These are phyloP conservation scores for Trichoderma asperellum DNA, from an alignment of 2,329 filamentous ascomycete species.

Conservation along the genomic window DNA sequence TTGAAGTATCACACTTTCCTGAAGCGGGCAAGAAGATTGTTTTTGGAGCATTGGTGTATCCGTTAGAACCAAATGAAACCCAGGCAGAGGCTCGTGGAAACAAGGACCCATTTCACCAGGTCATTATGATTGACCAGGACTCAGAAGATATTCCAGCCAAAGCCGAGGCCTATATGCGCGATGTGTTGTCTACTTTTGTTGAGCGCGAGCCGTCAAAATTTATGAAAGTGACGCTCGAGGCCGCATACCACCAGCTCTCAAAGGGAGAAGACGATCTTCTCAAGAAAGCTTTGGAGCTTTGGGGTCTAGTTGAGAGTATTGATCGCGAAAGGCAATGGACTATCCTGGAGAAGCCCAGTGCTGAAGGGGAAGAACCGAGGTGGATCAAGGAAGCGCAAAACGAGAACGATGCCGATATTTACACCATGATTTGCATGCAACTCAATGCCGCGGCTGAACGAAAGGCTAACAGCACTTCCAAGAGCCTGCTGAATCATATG, in stretches of 20 bases:
- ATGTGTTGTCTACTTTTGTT: slow-evolving; percentile 61
- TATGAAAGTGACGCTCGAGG: slow-evolving; percentile 61
- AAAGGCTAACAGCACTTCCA: slow-evolving; percentile 63
- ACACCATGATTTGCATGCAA: slow-evolving; percentile 66
- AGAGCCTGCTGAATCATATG: slow-evolving; percentile 61
- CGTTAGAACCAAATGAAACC: slow-evolving; percentile 43
- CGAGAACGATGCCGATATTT: slow-evolving; percentile 59
- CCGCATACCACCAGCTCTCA: slow-evolving; percentile 51
- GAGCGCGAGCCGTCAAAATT: slow-evolving; percentile 63
- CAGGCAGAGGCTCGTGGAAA: slow-evolving; percentile 43
- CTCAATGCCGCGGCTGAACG: slow-evolving; percentile 67
- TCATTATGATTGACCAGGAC: slow-evolving; percentile 64
- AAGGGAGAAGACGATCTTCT: slow-evolving; percentile 59
- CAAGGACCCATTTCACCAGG: slow-evolving; percentile 42
- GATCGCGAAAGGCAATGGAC: slow-evolving; percentile 67
- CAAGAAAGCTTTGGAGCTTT: slow-evolving; percentile 63
- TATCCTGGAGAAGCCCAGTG: slow-evolving; percentile 54
- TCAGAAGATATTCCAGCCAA: slow-evolving; percentile 63
- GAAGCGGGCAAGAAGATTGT: slow-evolving; percentile 51
- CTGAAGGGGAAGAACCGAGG: slow-evolving; percentile 47
- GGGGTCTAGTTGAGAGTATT: slow-evolving; percentile 67
- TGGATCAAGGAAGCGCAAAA: slow-evolving; percentile 54
- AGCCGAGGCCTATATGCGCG: slow-evolving; percentile 64
- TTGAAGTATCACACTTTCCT: slow-evolving; percentile 65
- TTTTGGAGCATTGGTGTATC: slow-evolving; percentile 42